Base-by-base conservation (phyloP, 768 basidiomycete species). In the Candolleomyces eurysporus region DNA sequence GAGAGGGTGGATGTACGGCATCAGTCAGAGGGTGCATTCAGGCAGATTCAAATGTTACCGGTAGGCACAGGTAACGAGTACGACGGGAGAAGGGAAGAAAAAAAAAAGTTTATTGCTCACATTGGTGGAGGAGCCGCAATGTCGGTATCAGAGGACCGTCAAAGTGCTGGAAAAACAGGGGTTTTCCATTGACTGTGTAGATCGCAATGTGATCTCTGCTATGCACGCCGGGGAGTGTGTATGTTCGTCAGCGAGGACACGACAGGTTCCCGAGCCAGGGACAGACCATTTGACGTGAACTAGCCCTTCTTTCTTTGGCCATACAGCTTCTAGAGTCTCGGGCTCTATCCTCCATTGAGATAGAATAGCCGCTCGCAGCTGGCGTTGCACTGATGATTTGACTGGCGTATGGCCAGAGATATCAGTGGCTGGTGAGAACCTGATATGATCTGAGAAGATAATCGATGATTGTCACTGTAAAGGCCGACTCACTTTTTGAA, bases 221-320 rank as follows among this genome's bases (percentile, higher is more conserved):
- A 74, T 75, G 68, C 71, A 62, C 69, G 62, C 66, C 65, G 61
- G 58, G 58, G 36, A 42, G 48, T 17, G 32, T 4, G 48, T 36
- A 3, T 11, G 52, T 58, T 21, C 22, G 30, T 52, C 39, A 58
- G 19, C 14, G 36, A 11, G 21, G n/a, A 54, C 48, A 57, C 40
- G 21, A 26, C n/a, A 40, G 40, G 49, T 61, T 45, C 56, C 56
- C 56, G 54, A 57, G 54, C 48, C 26, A 54, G 54, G 39, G 71
- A 48, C 84, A 65, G 74, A 95, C 96, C 97, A 98, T 80, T 98
- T 98, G 63, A 95, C 92, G 68, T 91, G 89, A 5, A 91, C 88
- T 51, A 98, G 79, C 2, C 89, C 83, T 79, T 98, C 96, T 81
- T 98, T 99, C 91, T 98, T 99, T 3, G 96, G 94, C 97, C 97